Evolutionary conservation across 2,329 filamentous ascomycete species (phyloP).

Genomic region (Exophiala lecanii-corni): DNA sequence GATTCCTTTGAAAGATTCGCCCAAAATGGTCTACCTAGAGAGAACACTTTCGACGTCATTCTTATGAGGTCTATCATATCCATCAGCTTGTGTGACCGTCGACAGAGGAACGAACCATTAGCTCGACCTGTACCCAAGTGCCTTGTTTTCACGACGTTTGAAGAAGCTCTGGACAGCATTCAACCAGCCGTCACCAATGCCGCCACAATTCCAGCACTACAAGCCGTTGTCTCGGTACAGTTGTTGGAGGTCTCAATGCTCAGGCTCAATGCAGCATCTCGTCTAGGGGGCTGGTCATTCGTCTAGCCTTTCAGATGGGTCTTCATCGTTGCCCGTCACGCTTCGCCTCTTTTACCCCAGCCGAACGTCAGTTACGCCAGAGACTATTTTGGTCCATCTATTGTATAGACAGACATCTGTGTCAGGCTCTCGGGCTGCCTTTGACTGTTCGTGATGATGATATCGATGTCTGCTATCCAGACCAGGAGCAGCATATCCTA

Average conservation of each 20-base stretch:
- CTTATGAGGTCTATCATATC: conserved; percentile 50
- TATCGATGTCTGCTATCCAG: conserved; percentile 54
- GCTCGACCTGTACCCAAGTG: conserved; percentile 36
- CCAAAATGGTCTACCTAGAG: conserved; percentile 29
- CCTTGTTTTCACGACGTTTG: conserved; percentile 48
- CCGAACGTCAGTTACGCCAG: conserved; percentile 46
- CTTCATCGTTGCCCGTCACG: conserved; percentile 54
- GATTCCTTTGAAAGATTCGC: conserved; percentile 45
- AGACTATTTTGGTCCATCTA: conserved; percentile 57
- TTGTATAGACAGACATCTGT: conserved; percentile 52
- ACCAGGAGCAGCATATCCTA: conserved; percentile 42
- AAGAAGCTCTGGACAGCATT: conserved; percentile 49
- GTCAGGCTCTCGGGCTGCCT: conserved; percentile 53
- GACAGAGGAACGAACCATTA: conserved; percentile 36
- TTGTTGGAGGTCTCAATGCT: conserved; percentile 54
- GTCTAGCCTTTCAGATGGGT: conserved; percentile 54
- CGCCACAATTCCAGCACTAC: conserved; percentile 45
- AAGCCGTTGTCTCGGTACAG: conserved; percentile 51
- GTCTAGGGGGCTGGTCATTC: conserved; percentile 53
- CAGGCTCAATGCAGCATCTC: conserved; percentile 53
- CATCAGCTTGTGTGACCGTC: conserved; percentile 51
- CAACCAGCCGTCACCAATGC: conserved; percentile 47
- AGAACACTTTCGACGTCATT: conserved; percentile 37
- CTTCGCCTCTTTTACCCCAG: conserved; percentile 46
- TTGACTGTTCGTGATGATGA: conserved; percentile 54